These are phyloP conservation scores for Kazachstania sp. DNA, from an alignment of 1,139 yeast genomes.

Conservation along the genomic window DNA sequence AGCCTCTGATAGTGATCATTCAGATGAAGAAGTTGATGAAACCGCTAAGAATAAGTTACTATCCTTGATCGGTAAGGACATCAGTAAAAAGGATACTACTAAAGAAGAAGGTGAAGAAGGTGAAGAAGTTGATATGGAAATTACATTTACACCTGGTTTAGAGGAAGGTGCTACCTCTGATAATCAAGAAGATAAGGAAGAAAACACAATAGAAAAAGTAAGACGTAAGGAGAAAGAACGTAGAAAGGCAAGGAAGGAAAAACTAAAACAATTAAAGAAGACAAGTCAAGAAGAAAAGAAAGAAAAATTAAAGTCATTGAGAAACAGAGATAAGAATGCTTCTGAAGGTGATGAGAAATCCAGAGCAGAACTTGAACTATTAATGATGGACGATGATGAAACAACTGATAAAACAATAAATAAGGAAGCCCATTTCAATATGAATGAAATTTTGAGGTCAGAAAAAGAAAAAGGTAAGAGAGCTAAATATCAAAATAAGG, in stretches of 20 bases:
- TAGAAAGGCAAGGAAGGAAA: slow-evolving; percentile 69
- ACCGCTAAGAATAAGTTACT: slow-evolving; percentile 55
- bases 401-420: slow-evolving; percentile 36
- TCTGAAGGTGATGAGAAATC: slow-evolving; percentile 34
- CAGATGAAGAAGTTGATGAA: slow-evolving; percentile 37
- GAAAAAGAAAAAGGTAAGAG: slow-evolving; percentile 50
- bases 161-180: slow-evolving; percentile 37
- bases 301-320: slow-evolving; percentile 25
- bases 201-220: slow-evolving; percentile 72
- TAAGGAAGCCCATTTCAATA: slow-evolving; percentile 53
- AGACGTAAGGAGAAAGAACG: slow-evolving; percentile 90
- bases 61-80: slow-evolving; percentile 46
- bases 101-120: slow-evolving; percentile 33
- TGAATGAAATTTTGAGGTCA: slow-evolving; percentile 69
- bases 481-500: slow-evolving; percentile 46
- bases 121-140: slow-evolving; percentile 86
- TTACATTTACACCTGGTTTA: slow-evolving; percentile 88
- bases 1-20: slow-evolving; percentile 76
- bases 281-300: slow-evolving; percentile 38
- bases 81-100: slow-evolving; percentile 27
- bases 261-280: slow-evolving; percentile 49
- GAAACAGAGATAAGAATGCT: slow-evolving; percentile 18
- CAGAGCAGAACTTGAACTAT: slow-evolving; percentile 64
- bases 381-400: slow-evolving; percentile 62
- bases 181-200: slow-evolving; percentile 44